These are phyloP conservation scores for Globisporangium nodosum DNA, from an alignment of 352 stramenopile genomes.

Conservation along the genomic window DNA sequence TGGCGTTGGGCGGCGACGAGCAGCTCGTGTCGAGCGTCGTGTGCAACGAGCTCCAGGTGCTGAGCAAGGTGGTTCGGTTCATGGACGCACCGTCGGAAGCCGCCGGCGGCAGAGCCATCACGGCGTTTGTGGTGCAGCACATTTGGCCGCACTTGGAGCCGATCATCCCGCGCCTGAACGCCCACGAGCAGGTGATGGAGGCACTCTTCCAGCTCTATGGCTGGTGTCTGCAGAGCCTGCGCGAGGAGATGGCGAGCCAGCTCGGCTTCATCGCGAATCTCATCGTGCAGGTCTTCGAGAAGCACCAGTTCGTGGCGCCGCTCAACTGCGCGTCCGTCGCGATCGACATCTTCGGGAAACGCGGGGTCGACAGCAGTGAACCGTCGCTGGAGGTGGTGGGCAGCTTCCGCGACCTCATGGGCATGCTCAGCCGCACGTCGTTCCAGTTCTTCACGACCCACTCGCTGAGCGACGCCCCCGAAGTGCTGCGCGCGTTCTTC, in stretches of 20 bases:
- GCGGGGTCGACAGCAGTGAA: constrained; percentile 6
- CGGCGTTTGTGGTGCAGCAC: constrained; percentile 35
- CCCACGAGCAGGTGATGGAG: constrained; percentile 38
- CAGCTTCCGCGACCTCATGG: constrained; percentile 54
- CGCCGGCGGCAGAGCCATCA: constrained; percentile 42
- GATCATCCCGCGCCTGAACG: constrained; percentile 31
- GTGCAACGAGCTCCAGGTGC: constrained; percentile 57
- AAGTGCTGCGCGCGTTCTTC: constrained; percentile 62
- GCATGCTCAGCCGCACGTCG: constrained; percentile 46
- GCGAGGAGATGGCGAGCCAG: constrained; percentile 45
- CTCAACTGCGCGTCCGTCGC: constrained; percentile 60
- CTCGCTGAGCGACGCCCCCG: constrained; percentile 48
- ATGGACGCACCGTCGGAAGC: constrained; percentile 50
- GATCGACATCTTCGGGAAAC: constrained; percentile 63
- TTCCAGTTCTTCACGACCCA: constrained; percentile 64
- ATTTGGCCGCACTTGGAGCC: constrained; percentile 58
- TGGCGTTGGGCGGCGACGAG: constrained; percentile 16
- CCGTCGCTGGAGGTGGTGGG: constrained; percentile 25
- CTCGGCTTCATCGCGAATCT: constrained; percentile 44
- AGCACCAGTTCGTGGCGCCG: constrained; percentile 44
- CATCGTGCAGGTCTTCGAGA: constrained; percentile 57
- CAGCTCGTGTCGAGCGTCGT: constrained; percentile 18
- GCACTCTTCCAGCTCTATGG: constrained; percentile 64
- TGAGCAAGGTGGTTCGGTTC: constrained; percentile 62
- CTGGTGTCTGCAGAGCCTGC: constrained; percentile 66